Evolutionary conservation across 768 basidiomycete genomes (phyloP), one percentile per base, ranked within the genome.

Genomic region (Cyclocybe aegerita): DNA sequence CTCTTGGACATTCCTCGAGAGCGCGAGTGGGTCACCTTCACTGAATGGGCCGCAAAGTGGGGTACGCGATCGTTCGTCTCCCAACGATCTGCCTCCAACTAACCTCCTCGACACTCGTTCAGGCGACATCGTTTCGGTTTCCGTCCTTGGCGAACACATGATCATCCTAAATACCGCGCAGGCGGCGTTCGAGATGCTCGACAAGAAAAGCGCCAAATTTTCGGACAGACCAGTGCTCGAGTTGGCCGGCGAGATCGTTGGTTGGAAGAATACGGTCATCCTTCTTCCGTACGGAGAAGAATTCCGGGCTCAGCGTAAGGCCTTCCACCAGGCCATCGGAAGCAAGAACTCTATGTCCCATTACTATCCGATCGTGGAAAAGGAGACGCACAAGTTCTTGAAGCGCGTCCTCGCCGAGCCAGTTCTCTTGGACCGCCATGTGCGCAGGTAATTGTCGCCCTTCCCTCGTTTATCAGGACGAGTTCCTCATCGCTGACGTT

Each of bases 201-300:
- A 79, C 15, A 72, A 70, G 53, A 77, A 74, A 43, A 73, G 79
- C 33, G 60, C 67, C 14, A 68, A 71, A 31, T 79, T 79, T 53
- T 80, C 79, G 9, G 77, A 80, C 58, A 68, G 80, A 16, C 79
- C 79, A 0, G 52, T 64, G 14, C 58, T 70, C 32, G 61, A 59
- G 14, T 69, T 72, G 68, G 66, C 65, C 9, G 68, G 70, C n/a
- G 68, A 70, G 30, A 59, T 77, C n/a, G 73, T 65, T 2, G 66
- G 66, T 2, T 66, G 66, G 66, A 67, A 64, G 41, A 60, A 67
- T 45, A 55, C 60, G 8, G 57, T 67, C 11, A 65, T 56, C 6
- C 55, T 70, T 8, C 8, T 62, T 33, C 65, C 62, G 1, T 70
- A 72, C 48, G 68, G 66, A 12, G 60, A 62, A 9, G 65, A 66